Percentiles rank a stretch among this genome's conserved stretches.
Evolutionary conservation across 2,329 filamentous ascomycete species (phyloP).

Genomic region (Aphanoascus verrucosus): DNA sequence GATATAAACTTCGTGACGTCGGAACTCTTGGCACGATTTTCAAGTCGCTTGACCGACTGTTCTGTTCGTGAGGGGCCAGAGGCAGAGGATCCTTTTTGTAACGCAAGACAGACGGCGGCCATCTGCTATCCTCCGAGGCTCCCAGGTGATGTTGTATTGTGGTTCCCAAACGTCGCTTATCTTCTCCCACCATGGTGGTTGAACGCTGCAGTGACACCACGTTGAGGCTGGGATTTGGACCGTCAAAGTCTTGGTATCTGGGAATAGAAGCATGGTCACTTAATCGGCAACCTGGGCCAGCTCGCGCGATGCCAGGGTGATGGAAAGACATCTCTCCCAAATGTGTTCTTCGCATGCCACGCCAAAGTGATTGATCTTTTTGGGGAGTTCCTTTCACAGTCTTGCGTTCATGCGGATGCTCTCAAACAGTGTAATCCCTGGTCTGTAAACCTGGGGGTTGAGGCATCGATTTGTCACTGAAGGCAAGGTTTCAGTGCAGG

Average conservation of each 20-base stretch:
- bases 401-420: too few relatives aligned
- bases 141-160: not conserved
- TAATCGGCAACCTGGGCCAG: too few relatives aligned
- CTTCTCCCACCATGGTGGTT: constrained; percentile 11
- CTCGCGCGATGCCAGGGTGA: too few relatives aligned
- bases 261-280: not conserved
- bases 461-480: too few relatives aligned
- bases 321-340: too few relatives aligned
- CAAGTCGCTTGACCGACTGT: constrained; percentile 1
- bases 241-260: not conserved
- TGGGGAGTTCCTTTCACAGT: too few relatives aligned
- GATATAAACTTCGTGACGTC: not conserved
- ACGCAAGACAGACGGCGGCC: not conserved
- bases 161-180: constrained; percentile 3
- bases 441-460: too few relatives aligned
- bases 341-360: too few relatives aligned
- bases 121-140: not conserved
- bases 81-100: not conserved
- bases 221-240: constrained; percentile 6
- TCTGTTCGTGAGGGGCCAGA: not conserved
- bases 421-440: too few relatives aligned
- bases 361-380: too few relatives aligned
- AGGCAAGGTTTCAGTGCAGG: too few relatives aligned
- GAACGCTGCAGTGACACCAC: constrained; percentile 9
- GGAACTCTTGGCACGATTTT: not conserved